Evolutionary conservation across 345 rosid species (phyloP).

Genomic region (Dimocarpus longan): DNA sequence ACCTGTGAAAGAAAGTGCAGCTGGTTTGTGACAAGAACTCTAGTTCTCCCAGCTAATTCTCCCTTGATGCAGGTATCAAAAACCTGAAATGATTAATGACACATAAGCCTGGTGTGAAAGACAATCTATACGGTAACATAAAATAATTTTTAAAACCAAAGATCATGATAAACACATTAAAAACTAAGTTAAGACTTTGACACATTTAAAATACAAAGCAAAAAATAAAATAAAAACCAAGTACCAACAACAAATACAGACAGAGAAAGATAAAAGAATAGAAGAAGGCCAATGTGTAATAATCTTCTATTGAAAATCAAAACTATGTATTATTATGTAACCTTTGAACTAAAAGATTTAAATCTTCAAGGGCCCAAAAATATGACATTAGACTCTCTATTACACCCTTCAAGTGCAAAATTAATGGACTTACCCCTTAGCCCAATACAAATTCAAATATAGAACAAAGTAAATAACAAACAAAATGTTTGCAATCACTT

Average conservation of each 20-base stretch:
- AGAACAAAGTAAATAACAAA: background rate
- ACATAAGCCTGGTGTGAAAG: conserved; percentile 9
- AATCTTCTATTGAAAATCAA: background rate
- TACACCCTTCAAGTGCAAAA: background rate
- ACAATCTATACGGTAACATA: conserved; percentile 7
- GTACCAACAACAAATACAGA: background rate
- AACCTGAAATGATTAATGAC: conserved; percentile 52
- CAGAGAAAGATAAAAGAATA: background rate
- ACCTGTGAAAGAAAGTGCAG: conserved; percentile 97
- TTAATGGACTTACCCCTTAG: background rate
- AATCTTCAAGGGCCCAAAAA: background rate
- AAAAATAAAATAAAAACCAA: background rate
- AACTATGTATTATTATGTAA: background rate
- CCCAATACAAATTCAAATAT: background rate
- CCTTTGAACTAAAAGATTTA: background rate
- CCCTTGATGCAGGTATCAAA: conserved; percentile 92
- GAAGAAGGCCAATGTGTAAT: background rate
- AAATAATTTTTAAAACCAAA: conserved; percentile 13
- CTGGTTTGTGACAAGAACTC: conserved; percentile 99
- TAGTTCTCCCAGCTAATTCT: conserved; percentile 76
- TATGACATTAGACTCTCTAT: background rate
- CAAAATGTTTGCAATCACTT: background rate
- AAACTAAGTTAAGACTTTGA: background rate
- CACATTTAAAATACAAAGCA: background rate
- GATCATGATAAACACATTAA: background rate